Conservation (phyloP, 2,329 filamentous ascomycete genomes). For the Fusarium armeniacum region DNA sequence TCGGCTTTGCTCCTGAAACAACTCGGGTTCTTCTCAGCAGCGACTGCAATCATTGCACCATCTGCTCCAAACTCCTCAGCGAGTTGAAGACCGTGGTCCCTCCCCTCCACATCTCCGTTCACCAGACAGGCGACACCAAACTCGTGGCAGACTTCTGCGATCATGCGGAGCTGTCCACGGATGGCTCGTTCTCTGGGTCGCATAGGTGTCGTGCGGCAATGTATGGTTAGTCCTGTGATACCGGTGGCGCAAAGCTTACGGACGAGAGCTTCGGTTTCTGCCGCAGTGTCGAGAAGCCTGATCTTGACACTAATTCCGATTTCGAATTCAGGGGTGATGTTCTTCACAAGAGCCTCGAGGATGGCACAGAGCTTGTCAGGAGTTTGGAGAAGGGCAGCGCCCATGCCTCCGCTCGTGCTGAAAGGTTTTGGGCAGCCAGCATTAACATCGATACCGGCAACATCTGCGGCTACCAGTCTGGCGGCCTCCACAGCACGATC, state of each 20-base stretch:
- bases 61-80: slow-evolving; percentile 87
- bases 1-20: slow-evolving; percentile 80
- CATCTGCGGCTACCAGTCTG: slow-evolving; percentile 85
- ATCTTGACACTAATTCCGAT: slow-evolving; percentile 99
- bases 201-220: slow-evolving; percentile 98
- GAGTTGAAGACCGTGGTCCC: slow-evolving; percentile 79
- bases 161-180: slow-evolving; percentile 86
- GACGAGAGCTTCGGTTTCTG: slow-evolving; percentile 83
- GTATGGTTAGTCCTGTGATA: slow-evolving; percentile 91
- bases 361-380: slow-evolving; percentile 89
- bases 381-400: slow-evolving; percentile 86
- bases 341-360: slow-evolving; percentile 82
- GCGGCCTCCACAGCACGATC: slow-evolving; percentile 87
- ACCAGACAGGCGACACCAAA: slow-evolving; percentile 92
- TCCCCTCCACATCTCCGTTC: slow-evolving; percentile 89
- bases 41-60: slow-evolving; percentile 96
- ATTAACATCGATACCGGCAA: slow-evolving; percentile 96
- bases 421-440: slow-evolving; percentile 99
- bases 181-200: slow-evolving; percentile 89
- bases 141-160: slow-evolving; percentile 83
- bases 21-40: slow-evolving; percentile 91
- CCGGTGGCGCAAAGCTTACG: slow-evolving; percentile 84
- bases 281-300: slow-evolving; percentile 82
- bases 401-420: slow-evolving; percentile 94
- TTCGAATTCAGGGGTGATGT: slow-evolving; percentile 81